Evolutionary conservation across 805 yeast genomes (phyloP), one percentile per base, ranked within the genome.

Genomic region (Candida adriatica): DNA sequence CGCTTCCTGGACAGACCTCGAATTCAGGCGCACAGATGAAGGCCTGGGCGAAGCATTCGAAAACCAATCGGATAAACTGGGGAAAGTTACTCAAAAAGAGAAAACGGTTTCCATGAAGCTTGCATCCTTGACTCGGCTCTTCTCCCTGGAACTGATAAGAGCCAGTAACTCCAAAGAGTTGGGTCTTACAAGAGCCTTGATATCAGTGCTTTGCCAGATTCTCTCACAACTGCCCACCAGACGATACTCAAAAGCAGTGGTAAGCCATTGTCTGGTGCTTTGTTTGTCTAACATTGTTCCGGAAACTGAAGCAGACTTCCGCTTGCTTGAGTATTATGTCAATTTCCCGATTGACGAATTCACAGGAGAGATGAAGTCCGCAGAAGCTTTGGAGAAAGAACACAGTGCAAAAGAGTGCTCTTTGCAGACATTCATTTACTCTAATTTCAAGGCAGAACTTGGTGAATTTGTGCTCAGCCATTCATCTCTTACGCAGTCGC

Each of bases 221-320:
- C 30, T 66, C 6, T 62, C 70, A 4, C 66, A 60, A 31, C 41
- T 62, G 6, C 68, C 70, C 0, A 59, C 70, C 0, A 50, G 73
- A 34, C 43, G 59, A 27, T 66, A 52, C 29, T 30, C 55, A 5
- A 56, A 52, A 31, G 37, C 57, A 0, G 21, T 66, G 3, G 18
- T 66, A 55, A 14, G 13, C 38, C 15, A 46, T 49, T 14, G 14
- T 41, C 2, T 18, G 13, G 1, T 18, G 8, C 13, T 3, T 28
- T 23, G 7, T 23, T 8, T 8, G 14, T 8, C 9, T 13, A n/a
- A 8, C 9, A n/a, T 7, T 23, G 14, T n/a, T 23, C 9, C 25
- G 9, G 13, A 11, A 7, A 8, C 14, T 23, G 7, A 23, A 11
- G 8, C 13, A 11, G 14, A 8, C 7, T 7, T 8, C 14, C 13